Evolutionary conservation across 352 stramenopile species (phyloP), one percentile per base, ranked within the genome.

Genomic region (Pythium inflatum): DNA sequence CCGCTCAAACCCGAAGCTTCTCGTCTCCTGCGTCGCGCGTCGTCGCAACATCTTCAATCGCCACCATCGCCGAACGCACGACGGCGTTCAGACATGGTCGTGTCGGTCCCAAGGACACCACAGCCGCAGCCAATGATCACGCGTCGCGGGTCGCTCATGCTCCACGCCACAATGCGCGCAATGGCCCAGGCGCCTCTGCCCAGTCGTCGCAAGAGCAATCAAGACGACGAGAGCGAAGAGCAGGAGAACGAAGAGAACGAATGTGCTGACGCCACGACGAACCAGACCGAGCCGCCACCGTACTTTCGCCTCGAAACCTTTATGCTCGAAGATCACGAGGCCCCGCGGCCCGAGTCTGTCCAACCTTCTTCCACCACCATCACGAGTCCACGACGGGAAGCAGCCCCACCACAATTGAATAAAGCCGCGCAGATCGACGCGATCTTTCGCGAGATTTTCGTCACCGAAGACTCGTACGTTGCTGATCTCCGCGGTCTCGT

Each of bases 391-490:
- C 33, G 56, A 24, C 36, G 58, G 30, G 57, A 22, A 40, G 36
- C 55, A 13, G 45, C 53, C 5, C 12, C 36, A 30, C 43, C 58
- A 38, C 48, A 34, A 2, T 31, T 25, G 24, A 50, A 18, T 25
- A 70, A 71, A 18, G 31, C 53, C 41, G 25, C 57, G 11, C 69
- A 76, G 30, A 62, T 76, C 45, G 68, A 79, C 31, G 53, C 68
- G 24, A 68, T 82, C 30, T 80, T 76, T 28, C 61, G 30, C 4
- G 75, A 82, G 57, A 77, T 82, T 43, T 66, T 46, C 30, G 45
- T 57, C 18, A 82, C 75, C n/a, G 75, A 82, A 43, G 18, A 66
- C 24, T 56, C 63, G 27, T 82, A 82, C 51, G 72, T 82, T n/a
- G 40, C 24, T 1, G 66, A 69, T 7, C 31, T 82, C 46, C 55